Evolutionary conservation across 2,329 filamentous ascomycete species (phyloP), one percentile per base, ranked within the genome.

Genomic region (Aspergillus aculeatus): DNA sequence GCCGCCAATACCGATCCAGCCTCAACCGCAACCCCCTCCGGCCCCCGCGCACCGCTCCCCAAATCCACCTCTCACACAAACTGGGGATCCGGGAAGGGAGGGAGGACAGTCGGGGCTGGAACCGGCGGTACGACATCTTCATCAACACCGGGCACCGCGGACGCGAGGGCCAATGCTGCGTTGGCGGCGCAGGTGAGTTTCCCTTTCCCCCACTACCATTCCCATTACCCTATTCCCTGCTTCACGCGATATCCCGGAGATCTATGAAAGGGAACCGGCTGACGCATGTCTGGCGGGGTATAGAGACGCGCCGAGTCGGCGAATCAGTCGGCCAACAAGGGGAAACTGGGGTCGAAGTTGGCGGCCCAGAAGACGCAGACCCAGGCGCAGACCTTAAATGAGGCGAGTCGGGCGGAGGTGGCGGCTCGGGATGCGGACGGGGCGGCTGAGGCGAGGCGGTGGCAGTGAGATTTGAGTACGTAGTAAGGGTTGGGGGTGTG

Each of bases 111-210:
- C 47, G 90, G 83, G 48, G 70, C 26, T 9, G 26, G 26, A 2
- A 7, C 26, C 26, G 26, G 26, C 26, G 26, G 26, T 3, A 7
- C 26, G 23, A 29, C 2, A 29, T 9, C 26, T 29, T 10, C 53
- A 54, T 19, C 58, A 19, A 53, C 52, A 6, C 32, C 51, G 11
- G 61, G 47, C 54, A 64, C 19, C 50, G 60, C 23, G n/a, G 88
- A 93, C 72, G 88, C 91, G 35, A 83, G 88, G 60, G 82, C 81
- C 57, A 90, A 86, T 61, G 93, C 93, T 4, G 92, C 91, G 0
- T 84, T 86, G 65, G 93, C 92, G 55, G 93, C 93, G 61, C 90
- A 96, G 87, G 92, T 96, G 75, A 72, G 86, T 79, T 32, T 9
- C 7, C 23, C 23, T 79, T 23, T 32, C 26, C 7, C 7, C 26